phyloP scores from a whole-genome alignment of 75 land plant species.

The Pseudotsuga menziesii region DNA sequence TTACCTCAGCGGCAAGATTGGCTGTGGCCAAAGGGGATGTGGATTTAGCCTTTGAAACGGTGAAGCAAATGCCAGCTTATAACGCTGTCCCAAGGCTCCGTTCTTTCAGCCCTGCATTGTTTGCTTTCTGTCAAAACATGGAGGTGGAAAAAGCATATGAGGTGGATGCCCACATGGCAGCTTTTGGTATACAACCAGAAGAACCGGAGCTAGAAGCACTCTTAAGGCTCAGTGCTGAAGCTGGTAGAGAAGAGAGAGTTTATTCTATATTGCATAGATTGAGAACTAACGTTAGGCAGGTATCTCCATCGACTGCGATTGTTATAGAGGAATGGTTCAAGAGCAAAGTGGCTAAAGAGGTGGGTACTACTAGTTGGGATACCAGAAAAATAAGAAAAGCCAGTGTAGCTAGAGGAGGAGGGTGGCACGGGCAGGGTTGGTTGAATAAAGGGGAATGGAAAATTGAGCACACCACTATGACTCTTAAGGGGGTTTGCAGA shows the following conservation, averaged over 20 bases:
- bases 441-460: constrained; percentile 73
- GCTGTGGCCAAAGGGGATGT: constrained; percentile 76
- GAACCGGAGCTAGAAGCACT: constrained; percentile 75
- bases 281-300: constrained; percentile 51
- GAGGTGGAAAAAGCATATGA: constrained; percentile 69
- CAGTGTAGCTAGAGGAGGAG: constrained; percentile 64
- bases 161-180: constrained; percentile 74
- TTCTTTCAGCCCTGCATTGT: constrained; percentile 76
- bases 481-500: constrained; percentile 45
- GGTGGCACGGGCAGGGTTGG: constrained; percentile 99
- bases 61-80: constrained; percentile 47
- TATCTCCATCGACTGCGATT: constrained; percentile 49
- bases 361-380: constrained; percentile 24
- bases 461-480: constrained; percentile 34
- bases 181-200: constrained; percentile 55
- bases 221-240: constrained; percentile 48
- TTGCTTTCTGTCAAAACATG: constrained; percentile 55
- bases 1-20: constrained; percentile 72
- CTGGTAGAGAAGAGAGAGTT: constrained; percentile 58
- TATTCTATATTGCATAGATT: constrained; percentile 71
- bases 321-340: constrained; percentile 72
- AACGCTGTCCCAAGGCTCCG: constrained; percentile 59
- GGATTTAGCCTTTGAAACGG: constrained; percentile 66
- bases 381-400: constrained; percentile 35
- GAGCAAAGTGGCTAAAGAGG: constrained; percentile 38